Conservation (phyloP, 2,329 filamentous ascomycete species). For the Neoarthrinium moseri region DNA sequence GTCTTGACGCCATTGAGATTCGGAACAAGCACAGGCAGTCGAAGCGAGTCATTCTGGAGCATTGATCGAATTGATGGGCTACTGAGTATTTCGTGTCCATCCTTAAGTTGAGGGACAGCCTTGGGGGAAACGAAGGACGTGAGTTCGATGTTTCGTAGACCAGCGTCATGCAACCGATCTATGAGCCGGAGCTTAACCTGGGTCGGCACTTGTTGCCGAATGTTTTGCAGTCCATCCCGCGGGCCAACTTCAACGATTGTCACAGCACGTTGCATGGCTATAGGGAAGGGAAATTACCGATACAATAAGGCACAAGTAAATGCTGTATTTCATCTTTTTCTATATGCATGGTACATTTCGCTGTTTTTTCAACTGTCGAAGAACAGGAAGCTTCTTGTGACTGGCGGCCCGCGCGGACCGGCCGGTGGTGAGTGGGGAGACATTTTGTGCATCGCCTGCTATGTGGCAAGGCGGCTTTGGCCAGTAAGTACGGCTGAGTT, state of each 20-base stretch:
- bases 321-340: no score
- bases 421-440: no score
- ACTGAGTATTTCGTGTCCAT: not conserved
- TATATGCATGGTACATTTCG: no score
- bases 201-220: not conserved
- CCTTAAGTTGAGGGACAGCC: not conserved
- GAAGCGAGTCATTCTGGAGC: not conserved
- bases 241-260: slow-evolving; percentile 1
- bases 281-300: no score
- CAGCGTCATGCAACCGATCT: not conserved
- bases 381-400: no score
- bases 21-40: not conserved
- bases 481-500: no score
- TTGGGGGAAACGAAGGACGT: not conserved
- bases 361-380: no score
- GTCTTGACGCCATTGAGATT: slow-evolving; percentile 48
- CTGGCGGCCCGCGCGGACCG: no score
- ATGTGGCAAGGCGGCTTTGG: no score
- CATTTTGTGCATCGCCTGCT: no score
- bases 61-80: not conserved
- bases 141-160: not conserved
- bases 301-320: no score
- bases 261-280: no score
- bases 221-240: slow-evolving; percentile 1
- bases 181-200: not conserved